Evolutionary conservation across 192 early-diverging fungal species (phyloP), one percentile per base, ranked within the genome.

Genomic region (Haplosporangium gracile): DNA sequence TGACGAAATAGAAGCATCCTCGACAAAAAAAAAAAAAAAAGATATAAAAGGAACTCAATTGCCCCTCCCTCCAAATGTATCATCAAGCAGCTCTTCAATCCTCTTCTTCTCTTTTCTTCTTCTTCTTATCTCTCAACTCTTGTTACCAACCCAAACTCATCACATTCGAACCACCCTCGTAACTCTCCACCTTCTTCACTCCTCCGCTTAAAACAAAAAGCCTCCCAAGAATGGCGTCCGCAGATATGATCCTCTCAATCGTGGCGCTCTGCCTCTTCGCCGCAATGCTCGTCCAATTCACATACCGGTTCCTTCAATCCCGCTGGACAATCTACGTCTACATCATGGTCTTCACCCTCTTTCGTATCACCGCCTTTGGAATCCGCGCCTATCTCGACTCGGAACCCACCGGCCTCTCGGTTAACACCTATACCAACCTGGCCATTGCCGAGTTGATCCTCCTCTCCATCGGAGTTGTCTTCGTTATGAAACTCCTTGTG

Each of bases 381-480:
- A 72, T 79, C 49, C 68, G 77, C 38, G 68, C 77, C 38, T 70
- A 79, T 24, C 20, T 79, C 34, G 70, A 79, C 42, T 29, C 47
- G 4, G 39, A 53, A 10, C 47, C 69, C 2, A 57, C 53, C 34
- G 2, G 0, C 4, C 10, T 45, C 34, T 24, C 75, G 4, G 47
- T 34, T 34, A 24, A 22, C 10, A 72, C 34, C 3, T 72, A 57
- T 39, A 26, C 49, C 7, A 60, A 72, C 38, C 51, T 79, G 1
- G 9, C 20, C 38, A 72, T 72, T n/a, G 20, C 53, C 1, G 70
- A 72, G n/a, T 8, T 72, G 8, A 34, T 72, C 70, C 34, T 79
- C 20, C 70, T 79, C 38, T 80, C 78, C 16, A 32, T 80, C 70
- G 78, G 78, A 15, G 43, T 74, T 16, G 53, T 80, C 29, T 72